Conservation (phyloP, 495 filamentous ascomycete genomes). For the Platismatia glauca region DNA sequence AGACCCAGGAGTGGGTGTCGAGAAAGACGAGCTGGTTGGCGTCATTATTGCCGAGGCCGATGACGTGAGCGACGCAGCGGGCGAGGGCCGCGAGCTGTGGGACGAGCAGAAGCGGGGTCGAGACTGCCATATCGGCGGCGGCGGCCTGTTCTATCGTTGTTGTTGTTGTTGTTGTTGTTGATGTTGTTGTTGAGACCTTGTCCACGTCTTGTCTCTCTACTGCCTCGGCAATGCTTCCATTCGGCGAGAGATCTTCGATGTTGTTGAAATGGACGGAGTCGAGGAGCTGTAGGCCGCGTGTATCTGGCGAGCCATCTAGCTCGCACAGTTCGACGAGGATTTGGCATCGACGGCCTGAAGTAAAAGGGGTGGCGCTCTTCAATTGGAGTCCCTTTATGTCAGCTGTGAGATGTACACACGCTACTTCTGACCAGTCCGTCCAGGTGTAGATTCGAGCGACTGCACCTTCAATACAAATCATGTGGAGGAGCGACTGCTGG, state of each 20-base stretch:
- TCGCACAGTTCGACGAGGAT: constrained; percentile 26
- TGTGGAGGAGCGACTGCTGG: constrained; percentile 13
- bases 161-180: no score
- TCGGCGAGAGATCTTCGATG: background rate
- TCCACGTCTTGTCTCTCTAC: background rate
- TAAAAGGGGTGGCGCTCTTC: background rate
- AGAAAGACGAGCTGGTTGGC: constrained; percentile 28
- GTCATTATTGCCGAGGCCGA: constrained; percentile 17
- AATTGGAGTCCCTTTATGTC: background rate
- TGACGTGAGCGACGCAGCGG: constrained; percentile 21
- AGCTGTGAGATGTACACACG: constrained; percentile 15
- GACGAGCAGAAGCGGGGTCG: constrained; percentile 2
- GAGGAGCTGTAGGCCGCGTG: constrained; percentile 18
- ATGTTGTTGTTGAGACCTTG: background rate
- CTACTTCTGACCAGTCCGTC: constrained; percentile 26
- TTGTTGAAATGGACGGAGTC: constrained; percentile 10
- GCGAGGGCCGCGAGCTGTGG: constrained; percentile 17
- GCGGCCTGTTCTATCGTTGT: background rate
- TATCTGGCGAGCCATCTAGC: constrained; percentile 22
- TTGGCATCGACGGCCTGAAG: background rate
- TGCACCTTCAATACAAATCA: constrained; percentile 25
- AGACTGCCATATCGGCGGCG: background rate
- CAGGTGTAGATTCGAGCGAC: constrained; percentile 22
- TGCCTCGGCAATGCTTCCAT: background rate
- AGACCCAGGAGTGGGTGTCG: constrained; percentile 27